Evolutionary conservation across 352 stramenopile species (phyloP), one percentile per base, ranked within the genome.

Genomic region (Phytophthora rubi): DNA sequence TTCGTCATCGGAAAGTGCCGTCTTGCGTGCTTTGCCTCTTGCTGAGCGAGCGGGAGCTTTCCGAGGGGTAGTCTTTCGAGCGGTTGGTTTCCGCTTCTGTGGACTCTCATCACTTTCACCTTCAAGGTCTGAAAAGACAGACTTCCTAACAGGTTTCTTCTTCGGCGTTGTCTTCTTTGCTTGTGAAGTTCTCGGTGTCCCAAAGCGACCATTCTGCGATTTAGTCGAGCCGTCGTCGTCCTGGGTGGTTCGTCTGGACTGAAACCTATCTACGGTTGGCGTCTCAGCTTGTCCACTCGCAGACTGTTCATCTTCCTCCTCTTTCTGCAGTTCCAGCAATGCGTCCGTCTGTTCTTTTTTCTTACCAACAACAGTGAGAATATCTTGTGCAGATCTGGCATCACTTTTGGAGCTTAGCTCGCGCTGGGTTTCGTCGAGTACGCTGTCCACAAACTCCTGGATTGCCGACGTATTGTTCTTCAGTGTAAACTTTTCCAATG

Each of bases 381-480:
- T 91, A 37, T 90, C 83, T 54, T 90, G 65, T n/a, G 75, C 75
- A 12, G 86, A 90, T 53, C 76, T 87, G 18, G 82, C 65, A 4
- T 88, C 73, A 28, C 62, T 73, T 42, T 84, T 86, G 6, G 68
- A 66, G 8, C 49, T 74, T 2, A 97, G 62, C 56, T 93, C 85
- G 53, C 72, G 75, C 70, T 95, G 88, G 13, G 88, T 94, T 18
- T 91, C 76, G 48, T 93, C 78, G 0, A 97, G 62, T 8, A 92
- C 71, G 8, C 62, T 70, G 44, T 89, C 78, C 15, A 94, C 86
- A 69, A 92, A 93, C 21, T 95, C 85, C 49, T 93, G 83, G 51
- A 97, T 79, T 21, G 89, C 89, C 2, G 82, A 86, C 26, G 86
- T 62, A 12, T 93, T 89, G 62, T 93, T 95, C 71, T 94, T 97